A percentile compares a stretch with the other conserved stretches of the same genome.
Evolutionary conservation across 1,284 basidiomycete species (phyloP).

Genomic region (Coniferiporia sulphurascens): DNA sequence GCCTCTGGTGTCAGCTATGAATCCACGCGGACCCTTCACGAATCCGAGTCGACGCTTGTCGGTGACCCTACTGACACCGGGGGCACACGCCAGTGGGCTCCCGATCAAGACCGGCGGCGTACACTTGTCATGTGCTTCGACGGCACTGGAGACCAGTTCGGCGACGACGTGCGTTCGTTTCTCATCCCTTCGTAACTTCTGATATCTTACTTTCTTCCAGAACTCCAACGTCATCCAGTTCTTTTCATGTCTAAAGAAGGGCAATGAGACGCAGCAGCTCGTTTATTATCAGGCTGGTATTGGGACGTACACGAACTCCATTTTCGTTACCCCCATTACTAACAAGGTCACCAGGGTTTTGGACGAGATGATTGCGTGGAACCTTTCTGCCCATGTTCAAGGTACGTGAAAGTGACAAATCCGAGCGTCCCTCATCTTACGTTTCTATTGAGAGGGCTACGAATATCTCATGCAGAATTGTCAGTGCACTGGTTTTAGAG

Average conservation of each 20-base stretch:
- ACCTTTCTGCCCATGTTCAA: constrained; percentile 50
- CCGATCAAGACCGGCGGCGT: constrained; percentile 22
- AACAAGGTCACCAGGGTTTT: constrained; percentile 38
- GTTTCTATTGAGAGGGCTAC: constrained; percentile 42
- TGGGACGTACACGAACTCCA: constrained; percentile 46
- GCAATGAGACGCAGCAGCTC: constrained; percentile 36
- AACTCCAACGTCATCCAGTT: constrained; percentile 41
- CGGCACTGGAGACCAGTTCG: constrained; percentile 46
- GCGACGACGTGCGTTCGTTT: constrained; percentile 32
- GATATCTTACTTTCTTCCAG: constrained; percentile 1
- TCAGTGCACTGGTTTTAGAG: constrained; percentile 23
- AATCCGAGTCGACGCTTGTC: constrained; percentile 8
- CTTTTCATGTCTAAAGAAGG: constrained; percentile 39
- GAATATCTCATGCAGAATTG: constrained; percentile 63
- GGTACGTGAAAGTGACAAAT: constrained; percentile 45
- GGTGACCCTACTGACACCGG: background rate
- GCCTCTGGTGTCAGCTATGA: background rate
- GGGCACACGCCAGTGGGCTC: constrained; percentile 13
- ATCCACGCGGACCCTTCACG: background rate
- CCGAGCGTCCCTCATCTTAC: constrained; percentile 39
- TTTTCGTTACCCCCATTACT: constrained; percentile 38
- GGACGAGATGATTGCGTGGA: constrained; percentile 49
- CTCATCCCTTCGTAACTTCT: background rate
- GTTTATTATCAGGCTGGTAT: constrained; percentile 53
- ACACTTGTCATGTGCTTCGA: constrained; percentile 50